Conservation (phyloP, 495 filamentous ascomycete species). For the Aspergillus carlsbadensis region DNA sequence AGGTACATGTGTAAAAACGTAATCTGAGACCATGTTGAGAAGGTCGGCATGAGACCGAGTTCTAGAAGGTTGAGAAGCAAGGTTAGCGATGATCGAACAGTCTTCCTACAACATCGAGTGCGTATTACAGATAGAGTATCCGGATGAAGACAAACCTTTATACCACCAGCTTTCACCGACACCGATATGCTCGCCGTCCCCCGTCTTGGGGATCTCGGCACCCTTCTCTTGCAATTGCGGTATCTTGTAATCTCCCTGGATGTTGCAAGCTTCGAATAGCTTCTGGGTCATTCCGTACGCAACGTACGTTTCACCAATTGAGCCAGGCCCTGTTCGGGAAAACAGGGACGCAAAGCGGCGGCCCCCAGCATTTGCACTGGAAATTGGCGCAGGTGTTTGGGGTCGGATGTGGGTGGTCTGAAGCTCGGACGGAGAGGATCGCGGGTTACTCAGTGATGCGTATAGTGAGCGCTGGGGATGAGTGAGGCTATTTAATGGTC, state of each 20-base stretch:
- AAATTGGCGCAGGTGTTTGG: background rate
- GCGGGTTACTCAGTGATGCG: background rate
- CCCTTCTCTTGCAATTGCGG: constrained; percentile 54
- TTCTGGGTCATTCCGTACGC: constrained; percentile 76
- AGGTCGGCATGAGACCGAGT: constrained; percentile 73
- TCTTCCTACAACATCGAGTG: no score
- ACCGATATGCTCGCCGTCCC: constrained; percentile 75
- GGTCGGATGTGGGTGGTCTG: background rate
- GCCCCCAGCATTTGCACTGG: constrained; percentile 3
- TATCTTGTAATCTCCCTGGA: constrained; percentile 73
- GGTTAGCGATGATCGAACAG: background rate
- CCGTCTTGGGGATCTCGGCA: constrained; percentile 58
- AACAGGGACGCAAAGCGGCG: constrained; percentile 27
- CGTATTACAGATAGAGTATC: background rate
- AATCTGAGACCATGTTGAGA: constrained; percentile 92
- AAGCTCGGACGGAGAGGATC: background rate
- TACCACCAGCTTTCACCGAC: constrained; percentile 80
- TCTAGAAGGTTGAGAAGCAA: constrained; percentile 28
- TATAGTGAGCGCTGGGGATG: background rate
- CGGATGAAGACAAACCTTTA: constrained; percentile 53
- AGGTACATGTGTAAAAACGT: constrained; percentile 96
- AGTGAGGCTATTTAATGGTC: background rate
- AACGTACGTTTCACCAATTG: constrained; percentile 64
- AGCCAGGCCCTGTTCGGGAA: constrained; percentile 33
- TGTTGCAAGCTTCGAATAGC: constrained; percentile 73